Evolutionary conservation across 768 basidiomycete genomes (phyloP).

Genomic region (Sporobolomyces phaffii): DNA sequence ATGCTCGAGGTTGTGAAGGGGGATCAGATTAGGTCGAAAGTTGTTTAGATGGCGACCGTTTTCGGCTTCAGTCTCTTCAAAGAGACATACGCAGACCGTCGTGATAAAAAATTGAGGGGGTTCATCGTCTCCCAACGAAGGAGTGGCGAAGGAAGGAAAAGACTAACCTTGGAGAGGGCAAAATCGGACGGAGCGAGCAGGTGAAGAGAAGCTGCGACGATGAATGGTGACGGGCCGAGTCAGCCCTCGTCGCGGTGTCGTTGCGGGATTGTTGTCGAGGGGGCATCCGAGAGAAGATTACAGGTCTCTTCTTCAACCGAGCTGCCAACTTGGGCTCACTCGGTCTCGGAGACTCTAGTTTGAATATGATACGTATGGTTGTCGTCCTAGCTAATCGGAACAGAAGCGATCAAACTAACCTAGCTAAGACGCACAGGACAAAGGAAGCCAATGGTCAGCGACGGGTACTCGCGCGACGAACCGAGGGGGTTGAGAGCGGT

Average conservation of each 20-base stretch:
- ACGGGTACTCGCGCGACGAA: not conserved
- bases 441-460: not conserved
- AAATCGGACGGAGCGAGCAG: too few species aligned
- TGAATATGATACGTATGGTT: conserved; percentile 24
- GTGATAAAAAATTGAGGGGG: conserved; percentile 32
- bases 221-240: not conserved
- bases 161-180: not conserved
- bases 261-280: not conserved
- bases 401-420: not conserved
- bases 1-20: too few species aligned
- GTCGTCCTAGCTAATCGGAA: conserved; percentile 9
- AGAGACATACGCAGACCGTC: conserved; percentile 34
- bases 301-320: conserved; percentile 9
- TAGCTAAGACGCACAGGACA: not conserved
- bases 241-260: not conserved
- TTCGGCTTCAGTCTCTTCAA: conserved; percentile 28
- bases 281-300: conserved; percentile 25
- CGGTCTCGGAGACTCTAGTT: conserved; percentile 24
- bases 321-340: conserved; percentile 8
- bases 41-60: conserved; percentile 31
- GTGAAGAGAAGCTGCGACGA: not conserved
- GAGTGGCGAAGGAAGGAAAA: not conserved
- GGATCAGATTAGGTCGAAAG: conserved; percentile 24
- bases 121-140: conserved; percentile 35
- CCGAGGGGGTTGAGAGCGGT: not conserved